Conservation (phyloP, 495 filamentous ascomycete species). For the Sphaerosporella brunnea region DNA sequence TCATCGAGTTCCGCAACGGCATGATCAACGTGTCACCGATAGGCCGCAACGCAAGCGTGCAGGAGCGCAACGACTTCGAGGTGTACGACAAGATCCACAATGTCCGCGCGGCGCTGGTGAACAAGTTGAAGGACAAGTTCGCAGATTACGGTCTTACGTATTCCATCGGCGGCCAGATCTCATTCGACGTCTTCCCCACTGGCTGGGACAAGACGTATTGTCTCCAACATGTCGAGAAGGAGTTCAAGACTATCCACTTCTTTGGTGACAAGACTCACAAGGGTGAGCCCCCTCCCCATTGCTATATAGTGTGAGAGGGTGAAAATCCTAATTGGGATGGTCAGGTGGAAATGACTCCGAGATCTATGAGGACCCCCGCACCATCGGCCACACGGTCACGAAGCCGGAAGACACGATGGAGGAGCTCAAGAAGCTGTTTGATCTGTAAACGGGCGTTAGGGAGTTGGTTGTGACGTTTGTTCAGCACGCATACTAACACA, state of each 20-base stretch:
- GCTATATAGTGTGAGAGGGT: too few relatives aligned
- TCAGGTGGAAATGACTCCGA: conserved; percentile 83
- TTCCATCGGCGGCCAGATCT: conserved; percentile 91
- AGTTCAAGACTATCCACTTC: conserved; percentile 89
- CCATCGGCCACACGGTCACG: conserved; percentile 65
- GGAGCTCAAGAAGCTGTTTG: conserved; percentile 62
- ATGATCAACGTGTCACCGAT: conserved; percentile 93
- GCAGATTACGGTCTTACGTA: conserved; percentile 67
- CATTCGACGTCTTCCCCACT: conserved; percentile 90
- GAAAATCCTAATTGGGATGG: too few relatives aligned
- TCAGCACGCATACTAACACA: too few relatives aligned
- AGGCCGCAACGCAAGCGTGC: conserved; percentile 69
- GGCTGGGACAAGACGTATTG: conserved; percentile 99
- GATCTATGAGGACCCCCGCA: conserved; percentile 66
- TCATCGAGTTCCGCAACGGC: conserved; percentile 90
- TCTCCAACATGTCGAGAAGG: conserved; percentile 65
- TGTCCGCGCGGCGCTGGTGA: conserved; percentile 54
- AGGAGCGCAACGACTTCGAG: conserved; percentile 66
- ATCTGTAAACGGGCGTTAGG: too few relatives aligned
- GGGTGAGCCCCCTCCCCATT: conserved; percentile 27
- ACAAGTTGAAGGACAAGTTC: conserved; percentile 60
- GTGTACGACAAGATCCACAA: conserved; percentile 58
- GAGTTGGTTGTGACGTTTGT: too few relatives aligned
- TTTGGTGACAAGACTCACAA: conserved; percentile 85
- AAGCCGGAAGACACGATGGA: conserved; percentile 64